Evolutionary conservation across 352 stramenopile species (phyloP).

Genomic region (Salisapilia sapeloensis): DNA sequence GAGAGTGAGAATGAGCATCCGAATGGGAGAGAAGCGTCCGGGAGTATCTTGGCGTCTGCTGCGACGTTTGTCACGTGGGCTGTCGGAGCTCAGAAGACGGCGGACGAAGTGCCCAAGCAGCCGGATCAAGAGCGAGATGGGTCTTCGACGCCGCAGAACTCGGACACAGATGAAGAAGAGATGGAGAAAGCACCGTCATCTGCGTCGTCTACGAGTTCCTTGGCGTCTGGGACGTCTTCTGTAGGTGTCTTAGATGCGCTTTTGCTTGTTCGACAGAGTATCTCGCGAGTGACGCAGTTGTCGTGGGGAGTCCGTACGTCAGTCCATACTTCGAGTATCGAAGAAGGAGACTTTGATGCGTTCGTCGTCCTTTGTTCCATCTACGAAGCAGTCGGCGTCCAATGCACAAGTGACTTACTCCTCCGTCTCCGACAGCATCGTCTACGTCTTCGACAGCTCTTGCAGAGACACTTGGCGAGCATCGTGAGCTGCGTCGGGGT

Average conservation of each 20-base stretch:
- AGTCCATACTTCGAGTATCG: conserved; percentile 69
- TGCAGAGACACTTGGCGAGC: conserved; percentile 56
- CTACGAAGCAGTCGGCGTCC: conserved; percentile 42
- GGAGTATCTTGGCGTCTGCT: conserved; percentile 19
- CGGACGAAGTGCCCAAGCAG: conserved; percentile 1
- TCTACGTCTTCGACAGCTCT: conserved; percentile 35
- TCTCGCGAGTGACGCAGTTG: conserved; percentile 65
- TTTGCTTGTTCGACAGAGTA: conserved; percentile 68
- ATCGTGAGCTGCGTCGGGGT: conserved; percentile 57
- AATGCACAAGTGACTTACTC: conserved; percentile 48
- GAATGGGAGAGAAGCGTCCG: conserved; percentile 1
- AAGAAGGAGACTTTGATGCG: conserved; percentile 68
- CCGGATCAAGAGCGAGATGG: conserved; percentile 1
- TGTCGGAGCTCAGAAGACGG: conserved; percentile 22
- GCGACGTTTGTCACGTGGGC: conserved; percentile 52
- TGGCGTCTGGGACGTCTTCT: conserved; percentile 27
- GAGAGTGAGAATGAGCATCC: too few relatives aligned
- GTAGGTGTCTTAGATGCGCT: conserved; percentile 59
- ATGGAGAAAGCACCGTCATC: conserved; percentile 42
- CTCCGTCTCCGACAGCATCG: conserved; percentile 58
- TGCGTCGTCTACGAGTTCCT: conserved; percentile 30
- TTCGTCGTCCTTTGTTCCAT: conserved; percentile 80
- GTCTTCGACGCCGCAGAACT: conserved; percentile 38
- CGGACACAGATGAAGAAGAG: conserved; percentile 49
- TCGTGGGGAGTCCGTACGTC: conserved; percentile 72